Percentiles rank a stretch among this genome's conserved stretches.
phyloP scores from a whole-genome alignment of 441 rosid species.

The Populus trichocarpa region DNA sequence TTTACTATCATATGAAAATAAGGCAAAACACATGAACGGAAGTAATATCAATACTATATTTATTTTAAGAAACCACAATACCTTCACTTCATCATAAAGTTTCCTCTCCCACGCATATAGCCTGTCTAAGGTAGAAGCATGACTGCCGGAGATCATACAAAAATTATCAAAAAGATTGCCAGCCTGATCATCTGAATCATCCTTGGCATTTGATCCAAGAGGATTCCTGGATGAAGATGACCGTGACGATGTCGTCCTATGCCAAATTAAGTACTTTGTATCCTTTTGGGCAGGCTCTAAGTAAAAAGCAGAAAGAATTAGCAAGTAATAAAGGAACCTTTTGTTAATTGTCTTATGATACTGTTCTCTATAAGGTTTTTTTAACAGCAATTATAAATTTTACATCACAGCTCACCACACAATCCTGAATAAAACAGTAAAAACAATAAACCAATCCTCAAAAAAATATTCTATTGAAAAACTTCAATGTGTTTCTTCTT shows the following conservation, averaged over 20 bases:
- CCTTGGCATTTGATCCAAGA: conserved; percentile 51
- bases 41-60: neutral
- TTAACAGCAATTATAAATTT: neutral
- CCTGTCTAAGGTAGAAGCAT: conserved; percentile 93
- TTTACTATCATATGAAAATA: neutral
- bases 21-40: neutral
- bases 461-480: no score
- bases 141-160: conserved; percentile 91
- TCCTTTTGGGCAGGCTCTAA: conserved; percentile 69
- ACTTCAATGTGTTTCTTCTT: no score
- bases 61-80: conserved; percentile 22
- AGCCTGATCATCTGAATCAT: conserved; percentile 58
- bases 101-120: conserved; percentile 97
- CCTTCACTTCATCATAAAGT: conserved; percentile 98
- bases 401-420: neutral
- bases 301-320: conserved; percentile 23
- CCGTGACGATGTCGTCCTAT: conserved; percentile 79
- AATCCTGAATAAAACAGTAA: neutral
- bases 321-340: neutral
- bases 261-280: conserved; percentile 83
- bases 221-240: conserved; percentile 77
- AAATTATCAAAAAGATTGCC: conserved; percentile 58
- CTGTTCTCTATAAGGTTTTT: neutral
- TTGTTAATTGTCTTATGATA: neutral
- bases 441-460: neutral